Conservation (phyloP, 768 basidiomycete genomes). For the Strobilomyces confusus region DNA sequence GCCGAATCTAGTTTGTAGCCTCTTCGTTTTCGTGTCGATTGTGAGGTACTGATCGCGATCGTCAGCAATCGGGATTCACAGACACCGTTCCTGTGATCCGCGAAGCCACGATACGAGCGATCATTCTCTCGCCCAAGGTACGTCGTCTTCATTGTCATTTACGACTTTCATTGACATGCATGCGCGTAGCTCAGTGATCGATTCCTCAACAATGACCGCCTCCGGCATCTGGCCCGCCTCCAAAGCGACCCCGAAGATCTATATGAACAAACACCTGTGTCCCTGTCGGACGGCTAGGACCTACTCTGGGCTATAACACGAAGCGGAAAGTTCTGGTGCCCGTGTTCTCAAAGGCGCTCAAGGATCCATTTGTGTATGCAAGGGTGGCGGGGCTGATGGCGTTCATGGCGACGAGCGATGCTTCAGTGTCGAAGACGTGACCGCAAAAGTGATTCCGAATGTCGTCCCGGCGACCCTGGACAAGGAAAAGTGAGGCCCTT, state of each 20-base stretch:
- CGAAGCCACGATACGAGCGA: conserved; percentile 89
- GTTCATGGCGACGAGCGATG: conserved; percentile 88
- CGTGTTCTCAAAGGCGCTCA: too few species aligned
- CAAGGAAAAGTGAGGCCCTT: neutral
- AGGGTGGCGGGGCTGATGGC: conserved; percentile 94
- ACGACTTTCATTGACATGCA: neutral
- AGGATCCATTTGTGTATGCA: conserved; percentile 63
- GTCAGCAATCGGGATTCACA: conserved; percentile 89
- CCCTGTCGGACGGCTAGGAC: conserved; percentile 86
- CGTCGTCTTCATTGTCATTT: neutral
- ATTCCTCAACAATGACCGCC: conserved; percentile 92
- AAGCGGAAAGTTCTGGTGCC: conserved; percentile 49
- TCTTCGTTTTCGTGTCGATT: conserved; percentile 36
- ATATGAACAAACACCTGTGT: conserved; percentile 98
- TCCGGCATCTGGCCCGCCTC: conserved; percentile 86
- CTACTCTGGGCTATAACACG: conserved; percentile 79
- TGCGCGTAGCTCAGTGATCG: conserved; percentile 73
- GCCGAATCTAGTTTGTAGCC: conserved; percentile 72
- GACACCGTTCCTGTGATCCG: conserved; percentile 93
- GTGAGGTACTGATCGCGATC: conserved; percentile 31
- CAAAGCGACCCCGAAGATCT: conserved; percentile 92
- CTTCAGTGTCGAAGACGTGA: conserved; percentile 85
- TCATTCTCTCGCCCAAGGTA: conserved; percentile 85
- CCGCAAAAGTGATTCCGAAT: conserved; percentile 83
- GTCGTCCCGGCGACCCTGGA: conserved; percentile 80